Percentiles rank a stretch among this genome's conserved stretches.
Conservation (phyloP, 805 yeast species). For the Blastobotrys terrestris region DNA sequence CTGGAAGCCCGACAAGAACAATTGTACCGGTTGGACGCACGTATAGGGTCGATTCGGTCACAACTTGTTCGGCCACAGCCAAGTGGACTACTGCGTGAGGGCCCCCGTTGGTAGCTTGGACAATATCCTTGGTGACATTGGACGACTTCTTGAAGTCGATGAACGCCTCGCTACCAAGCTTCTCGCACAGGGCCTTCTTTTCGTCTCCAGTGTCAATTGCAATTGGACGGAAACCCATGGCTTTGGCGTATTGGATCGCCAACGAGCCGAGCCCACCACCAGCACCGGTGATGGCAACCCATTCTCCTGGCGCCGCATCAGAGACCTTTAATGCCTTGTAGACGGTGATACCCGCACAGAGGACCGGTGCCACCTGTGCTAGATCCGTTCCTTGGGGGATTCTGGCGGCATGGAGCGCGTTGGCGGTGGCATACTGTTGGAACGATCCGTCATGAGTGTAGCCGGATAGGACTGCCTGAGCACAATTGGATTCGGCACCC, state of each 20-base stretch:
- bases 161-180: slow-evolving; percentile 49
- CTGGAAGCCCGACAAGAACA: slow-evolving; percentile 72
- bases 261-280: slow-evolving; percentile 58
- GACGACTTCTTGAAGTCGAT: slow-evolving; percentile 51
- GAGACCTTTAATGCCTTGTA: slow-evolving; percentile 56
- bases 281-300: slow-evolving; percentile 57
- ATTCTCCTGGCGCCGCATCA: slow-evolving; percentile 43
- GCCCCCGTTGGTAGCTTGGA: slow-evolving; percentile 61
- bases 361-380: slow-evolving; percentile 42
- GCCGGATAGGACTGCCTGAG: slow-evolving; percentile 67
- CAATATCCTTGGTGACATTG: slow-evolving; percentile 51
- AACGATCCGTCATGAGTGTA: slow-evolving; percentile 87
- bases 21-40: slow-evolving; percentile 65
- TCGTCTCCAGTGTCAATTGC: slow-evolving; percentile 54
- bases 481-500: slow-evolving; percentile 64
- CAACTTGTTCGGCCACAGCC: slow-evolving; percentile 65
- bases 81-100: slow-evolving; percentile 73
- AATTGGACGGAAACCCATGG: slow-evolving; percentile 51
- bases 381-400: slow-evolving; percentile 71
- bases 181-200: slow-evolving; percentile 40
- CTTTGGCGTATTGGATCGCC: slow-evolving; percentile 53
- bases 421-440: slow-evolving; percentile 87
- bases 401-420: slow-evolving; percentile 79
- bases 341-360: slow-evolving; percentile 60
- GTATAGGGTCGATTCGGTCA: slow-evolving; percentile 53